Conservation (phyloP, 306 rosid species). For the Gynostemma pentaphyllum region DNA sequence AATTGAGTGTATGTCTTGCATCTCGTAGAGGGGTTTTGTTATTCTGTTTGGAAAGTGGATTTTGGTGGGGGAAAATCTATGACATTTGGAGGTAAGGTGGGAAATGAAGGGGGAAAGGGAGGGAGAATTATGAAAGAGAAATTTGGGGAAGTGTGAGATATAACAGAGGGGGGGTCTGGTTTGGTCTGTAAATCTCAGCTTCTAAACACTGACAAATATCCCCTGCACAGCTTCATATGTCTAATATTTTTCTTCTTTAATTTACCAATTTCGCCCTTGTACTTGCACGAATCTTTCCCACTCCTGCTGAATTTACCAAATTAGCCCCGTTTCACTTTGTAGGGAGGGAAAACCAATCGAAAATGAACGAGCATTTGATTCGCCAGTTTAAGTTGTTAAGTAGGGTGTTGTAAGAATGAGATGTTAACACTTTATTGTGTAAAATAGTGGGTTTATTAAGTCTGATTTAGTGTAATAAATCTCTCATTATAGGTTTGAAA, state of each 20-base stretch:
- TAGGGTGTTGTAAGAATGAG: too few relatives aligned
- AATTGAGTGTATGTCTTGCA: conserved; percentile 80
- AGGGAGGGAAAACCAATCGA: too few relatives aligned
- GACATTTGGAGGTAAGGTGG: too few relatives aligned
- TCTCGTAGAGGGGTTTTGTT: too few relatives aligned
- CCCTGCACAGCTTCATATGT: conserved; percentile 21
- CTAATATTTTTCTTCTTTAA: neutral
- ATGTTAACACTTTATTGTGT: too few relatives aligned
- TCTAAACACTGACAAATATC: conserved; percentile 46
- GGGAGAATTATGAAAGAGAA: conserved; percentile 1
- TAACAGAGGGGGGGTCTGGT: conserved; percentile 8
- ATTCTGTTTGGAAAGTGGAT: neutral
- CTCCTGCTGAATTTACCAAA: neutral
- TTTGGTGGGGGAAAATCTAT: neutral
- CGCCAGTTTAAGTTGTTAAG: too few relatives aligned
- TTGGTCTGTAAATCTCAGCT: conserved; percentile 9
- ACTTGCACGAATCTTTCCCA: neutral
- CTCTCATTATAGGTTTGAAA: too few relatives aligned
- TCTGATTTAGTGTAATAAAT: too few relatives aligned
- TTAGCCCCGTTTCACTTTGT: neutral
- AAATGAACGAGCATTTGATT: too few relatives aligned
- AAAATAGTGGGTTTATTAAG: too few relatives aligned
- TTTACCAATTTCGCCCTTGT: conserved; percentile 18
- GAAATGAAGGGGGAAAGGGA: too few relatives aligned
- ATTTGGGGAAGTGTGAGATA: conserved; percentile 12